Evolutionary conservation across 768 basidiomycete species (phyloP).

Genomic region (Termitomyces eurrhizus): DNA sequence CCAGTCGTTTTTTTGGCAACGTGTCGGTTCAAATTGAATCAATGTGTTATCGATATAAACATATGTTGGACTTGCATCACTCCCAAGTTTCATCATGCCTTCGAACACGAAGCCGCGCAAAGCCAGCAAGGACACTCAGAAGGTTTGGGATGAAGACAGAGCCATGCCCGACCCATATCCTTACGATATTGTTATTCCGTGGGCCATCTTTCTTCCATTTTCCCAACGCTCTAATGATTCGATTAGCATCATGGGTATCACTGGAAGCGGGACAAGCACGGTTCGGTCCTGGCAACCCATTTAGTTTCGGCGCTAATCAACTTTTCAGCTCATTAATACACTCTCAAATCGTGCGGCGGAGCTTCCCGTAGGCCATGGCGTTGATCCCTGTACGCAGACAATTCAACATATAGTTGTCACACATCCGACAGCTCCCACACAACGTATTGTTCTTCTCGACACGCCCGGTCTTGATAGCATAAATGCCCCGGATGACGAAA

Average conservation of each 20-base stretch:
- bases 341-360: neutral
- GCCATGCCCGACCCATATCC: slow-evolving; percentile 8
- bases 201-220: neutral
- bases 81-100: slow-evolving; percentile 2
- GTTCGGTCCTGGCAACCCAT: neutral
- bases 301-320: neutral
- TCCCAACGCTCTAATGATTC: neutral
- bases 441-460: slow-evolving; percentile 13
- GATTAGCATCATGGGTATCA: slow-evolving; percentile 12
- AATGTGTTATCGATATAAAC: slow-evolving; percentile 3
- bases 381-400: slow-evolving; percentile 11
- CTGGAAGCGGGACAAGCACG: slow-evolving; percentile 15
- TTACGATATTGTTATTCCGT: slow-evolving; percentile 17
- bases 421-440: slow-evolving; percentile 10
- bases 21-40: neutral
- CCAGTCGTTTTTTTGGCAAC: neutral
- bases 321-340: slow-evolving; percentile 11
- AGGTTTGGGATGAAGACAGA: slow-evolving; percentile 5
- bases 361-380: slow-evolving; percentile 11
- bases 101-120: slow-evolving; percentile 4
- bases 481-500: slow-evolving; percentile 7
- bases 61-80: neutral
- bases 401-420: slow-evolving; percentile 4
- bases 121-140: neutral
- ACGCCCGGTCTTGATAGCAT: slow-evolving; percentile 14